These are phyloP conservation scores for Arthrobotrys pseudoclavata DNA, from an alignment of 2,329 filamentous ascomycete genomes.

Conservation along the genomic window DNA sequence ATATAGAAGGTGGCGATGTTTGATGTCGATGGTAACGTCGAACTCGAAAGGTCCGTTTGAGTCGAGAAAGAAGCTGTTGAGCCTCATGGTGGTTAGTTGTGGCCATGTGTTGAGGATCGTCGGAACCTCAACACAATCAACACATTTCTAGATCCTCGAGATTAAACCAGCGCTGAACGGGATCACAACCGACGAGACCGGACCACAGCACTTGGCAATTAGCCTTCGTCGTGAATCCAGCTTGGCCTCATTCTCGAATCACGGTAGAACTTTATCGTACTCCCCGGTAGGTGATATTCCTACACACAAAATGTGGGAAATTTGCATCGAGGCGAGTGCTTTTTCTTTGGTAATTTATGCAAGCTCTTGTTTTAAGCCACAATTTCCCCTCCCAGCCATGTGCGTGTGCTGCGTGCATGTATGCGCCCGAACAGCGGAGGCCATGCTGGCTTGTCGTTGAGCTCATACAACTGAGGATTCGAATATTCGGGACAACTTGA, in stretches of 20 bases:
- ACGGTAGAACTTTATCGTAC: too few species aligned
- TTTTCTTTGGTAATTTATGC: not conserved
- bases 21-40: not conserved
- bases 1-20: not conserved
- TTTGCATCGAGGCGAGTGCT: not conserved
- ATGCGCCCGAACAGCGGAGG: not conserved
- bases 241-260: too few species aligned
- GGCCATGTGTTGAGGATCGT: conserved; percentile 19
- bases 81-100: not conserved
- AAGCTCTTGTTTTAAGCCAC: not conserved
- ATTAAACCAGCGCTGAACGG: too few species aligned
- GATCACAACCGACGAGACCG: too few species aligned
- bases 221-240: too few species aligned
- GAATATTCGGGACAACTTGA: too few species aligned
- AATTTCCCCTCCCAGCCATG: too few species aligned
- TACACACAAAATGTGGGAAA: too few species aligned
- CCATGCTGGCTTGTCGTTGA: not conserved
- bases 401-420: not conserved
- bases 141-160: conserved; percentile 1
- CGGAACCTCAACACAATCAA: conserved; percentile 27
- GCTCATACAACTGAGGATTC: not conserved
- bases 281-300: too few species aligned
- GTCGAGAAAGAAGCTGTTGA: not conserved
- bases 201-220: not conserved
- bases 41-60: not conserved